Evolutionary conservation across 768 basidiomycete genomes (phyloP).

Genomic region (Boletus rubropictus): DNA sequence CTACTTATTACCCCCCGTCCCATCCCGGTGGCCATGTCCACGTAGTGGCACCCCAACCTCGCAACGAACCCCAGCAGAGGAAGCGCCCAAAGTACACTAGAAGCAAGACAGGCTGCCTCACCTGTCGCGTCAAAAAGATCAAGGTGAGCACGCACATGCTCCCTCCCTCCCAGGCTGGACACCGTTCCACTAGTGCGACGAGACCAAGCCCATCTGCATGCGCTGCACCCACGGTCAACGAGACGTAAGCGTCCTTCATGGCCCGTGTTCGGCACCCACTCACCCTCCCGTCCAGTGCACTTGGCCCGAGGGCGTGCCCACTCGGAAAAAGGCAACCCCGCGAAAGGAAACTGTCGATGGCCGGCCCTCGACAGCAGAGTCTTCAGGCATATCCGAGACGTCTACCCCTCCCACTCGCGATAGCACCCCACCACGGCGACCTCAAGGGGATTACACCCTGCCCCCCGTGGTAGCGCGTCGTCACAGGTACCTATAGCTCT

Average conservation of each 20-base stretch:
- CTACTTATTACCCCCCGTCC: constrained; percentile 35
- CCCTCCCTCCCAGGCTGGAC: constrained; percentile 1
- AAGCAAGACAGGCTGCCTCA: constrained; percentile 91
- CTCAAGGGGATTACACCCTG: constrained; percentile 35
- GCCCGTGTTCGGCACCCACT: constrained; percentile 10
- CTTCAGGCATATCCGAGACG: constrained; percentile 63
- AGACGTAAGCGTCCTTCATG: constrained; percentile 45
- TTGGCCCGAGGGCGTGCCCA: constrained; percentile 76
- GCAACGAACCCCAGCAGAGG: constrained; percentile 50
- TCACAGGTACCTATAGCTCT: constrained; percentile 29
- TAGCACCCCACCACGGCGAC: constrained; percentile 54
- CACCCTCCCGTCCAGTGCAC: constrained; percentile 49
- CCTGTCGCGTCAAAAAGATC: constrained; percentile 91
- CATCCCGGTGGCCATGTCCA: constrained; percentile 38
- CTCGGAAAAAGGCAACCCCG: constrained; percentile 57
- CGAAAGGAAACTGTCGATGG: constrained; percentile 57
- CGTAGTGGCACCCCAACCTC: constrained; percentile 42
- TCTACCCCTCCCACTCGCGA: constrained; percentile 71
- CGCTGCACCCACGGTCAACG: constrained; percentile 82
- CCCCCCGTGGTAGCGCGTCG: constrained; percentile 37
- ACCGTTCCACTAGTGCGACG: constrained; percentile 64
- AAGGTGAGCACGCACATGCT: constrained; percentile 52
- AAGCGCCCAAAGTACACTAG: constrained; percentile 91
- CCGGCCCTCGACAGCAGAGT: constrained; percentile 70
- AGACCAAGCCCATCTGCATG: constrained; percentile 81